phyloP scores from a whole-genome alignment of 2,329 filamentous ascomycete genomes.

The Fusarium oxysporum region DNA sequence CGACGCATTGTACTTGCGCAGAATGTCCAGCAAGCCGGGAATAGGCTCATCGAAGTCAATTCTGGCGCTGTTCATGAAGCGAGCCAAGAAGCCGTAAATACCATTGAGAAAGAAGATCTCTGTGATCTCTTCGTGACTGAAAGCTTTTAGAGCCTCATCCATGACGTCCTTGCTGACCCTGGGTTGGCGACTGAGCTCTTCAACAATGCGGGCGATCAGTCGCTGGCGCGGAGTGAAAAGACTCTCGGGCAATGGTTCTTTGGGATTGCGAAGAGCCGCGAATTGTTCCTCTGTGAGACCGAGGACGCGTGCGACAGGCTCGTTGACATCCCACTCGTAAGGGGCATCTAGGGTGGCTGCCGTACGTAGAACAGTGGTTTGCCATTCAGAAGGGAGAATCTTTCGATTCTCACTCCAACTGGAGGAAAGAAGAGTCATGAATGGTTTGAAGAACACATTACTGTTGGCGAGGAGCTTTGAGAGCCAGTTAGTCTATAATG shows the following conservation, averaged over 20 bases:
- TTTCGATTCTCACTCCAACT: constrained; percentile 15
- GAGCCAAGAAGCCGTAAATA: constrained; percentile 9
- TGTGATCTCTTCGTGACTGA: constrained; percentile 3
- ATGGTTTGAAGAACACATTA: constrained; percentile 9
- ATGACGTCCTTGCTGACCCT: background rate
- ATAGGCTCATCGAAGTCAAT: constrained; percentile 21
- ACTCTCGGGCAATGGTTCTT: background rate
- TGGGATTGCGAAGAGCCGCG: background rate
- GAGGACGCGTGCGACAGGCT: constrained; percentile 10
- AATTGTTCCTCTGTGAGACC: constrained; percentile 9
- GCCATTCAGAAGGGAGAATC: constrained; percentile 15
- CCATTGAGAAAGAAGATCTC: constrained; percentile 15
- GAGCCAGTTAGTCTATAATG: background rate
- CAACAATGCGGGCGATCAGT: constrained; percentile 2
- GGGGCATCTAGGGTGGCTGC: constrained; percentile 7
- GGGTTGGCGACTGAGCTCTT: background rate
- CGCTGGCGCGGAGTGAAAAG: constrained; percentile 8
- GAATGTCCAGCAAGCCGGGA: background rate
- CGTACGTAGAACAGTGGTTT: constrained; percentile 4
- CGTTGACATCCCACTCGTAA: constrained; percentile 21
- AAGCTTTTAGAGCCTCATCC: background rate
- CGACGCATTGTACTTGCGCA: background rate
- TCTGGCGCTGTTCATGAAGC: constrained; percentile 8
- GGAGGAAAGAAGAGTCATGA: constrained; percentile 14
- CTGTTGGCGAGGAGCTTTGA: constrained; percentile 8